Evolutionary conservation across 2,329 filamentous ascomycete species (phyloP).

Genomic region (Drechslerella coelobrocha): DNA sequence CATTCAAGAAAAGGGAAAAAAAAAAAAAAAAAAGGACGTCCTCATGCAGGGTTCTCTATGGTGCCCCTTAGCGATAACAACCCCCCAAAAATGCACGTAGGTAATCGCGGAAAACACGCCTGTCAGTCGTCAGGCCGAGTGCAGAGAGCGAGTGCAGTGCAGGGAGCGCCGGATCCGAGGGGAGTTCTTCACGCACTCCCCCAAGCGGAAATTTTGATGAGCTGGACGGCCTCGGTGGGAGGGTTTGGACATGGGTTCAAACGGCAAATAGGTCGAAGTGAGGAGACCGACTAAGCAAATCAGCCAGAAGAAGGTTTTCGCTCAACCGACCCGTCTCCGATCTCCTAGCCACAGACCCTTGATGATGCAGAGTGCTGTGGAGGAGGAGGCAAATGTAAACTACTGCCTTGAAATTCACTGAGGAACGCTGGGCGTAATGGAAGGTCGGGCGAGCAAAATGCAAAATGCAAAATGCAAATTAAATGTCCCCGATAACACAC

Average conservation of each 20-base stretch:
- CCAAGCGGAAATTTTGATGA: conserved; percentile 40
- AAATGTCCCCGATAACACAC: conserved; percentile 1
- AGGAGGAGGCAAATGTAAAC: not conserved
- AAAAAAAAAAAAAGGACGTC: not conserved
- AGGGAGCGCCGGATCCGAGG: conserved; percentile 42
- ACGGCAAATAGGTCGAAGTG: conserved; percentile 32
- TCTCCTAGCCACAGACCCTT: not conserved
- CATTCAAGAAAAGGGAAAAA: not conserved
- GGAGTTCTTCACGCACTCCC: conserved; percentile 42
- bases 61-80: conserved; percentile 2
- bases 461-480: not conserved
- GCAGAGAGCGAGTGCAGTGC: conserved; percentile 19
- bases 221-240: conserved; percentile 12
- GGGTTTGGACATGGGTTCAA: conserved; percentile 28
- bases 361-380: not conserved
- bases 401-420: not conserved
- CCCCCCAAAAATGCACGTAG: conserved; percentile 28
- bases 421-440: conserved; percentile 2
- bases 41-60: conserved; percentile 6
- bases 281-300: conserved; percentile 17
- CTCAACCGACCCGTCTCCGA: conserved; percentile 3
- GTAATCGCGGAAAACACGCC: conserved; percentile 46
- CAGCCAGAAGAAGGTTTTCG: conserved; percentile 12
- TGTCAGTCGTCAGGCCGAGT: conserved; percentile 43
- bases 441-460: conserved; percentile 4